phyloP scores from a whole-genome alignment of 306 rosid species.

The Notholithocarpus densiflorus region DNA sequence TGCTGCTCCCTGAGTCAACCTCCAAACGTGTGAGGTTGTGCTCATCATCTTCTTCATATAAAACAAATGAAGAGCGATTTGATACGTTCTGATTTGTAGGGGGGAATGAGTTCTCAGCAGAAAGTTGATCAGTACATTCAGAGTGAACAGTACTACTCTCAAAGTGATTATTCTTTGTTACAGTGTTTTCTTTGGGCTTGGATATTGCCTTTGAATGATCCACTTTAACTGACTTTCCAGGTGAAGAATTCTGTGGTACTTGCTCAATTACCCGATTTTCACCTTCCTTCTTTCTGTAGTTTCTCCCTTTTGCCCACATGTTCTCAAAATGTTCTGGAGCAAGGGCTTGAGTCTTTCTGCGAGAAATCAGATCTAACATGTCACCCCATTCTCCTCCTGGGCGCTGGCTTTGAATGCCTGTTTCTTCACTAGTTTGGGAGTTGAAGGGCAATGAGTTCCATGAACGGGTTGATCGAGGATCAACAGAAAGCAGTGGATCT shows the following conservation, averaged over 20 bases:
- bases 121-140: constrained; percentile 31
- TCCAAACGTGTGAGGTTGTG: constrained; percentile 34
- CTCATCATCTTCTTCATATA: constrained; percentile 46
- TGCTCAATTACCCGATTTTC: constrained; percentile 50
- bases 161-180: constrained; percentile 37
- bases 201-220: constrained; percentile 39
- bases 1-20: constrained; percentile 61
- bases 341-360: constrained; percentile 81
- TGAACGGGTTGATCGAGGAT: constrained; percentile 67
- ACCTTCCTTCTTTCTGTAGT: constrained; percentile 60
- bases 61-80: constrained; percentile 30
- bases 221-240: constrained; percentile 37
- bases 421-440: constrained; percentile 48
- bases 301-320: constrained; percentile 87
- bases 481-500: constrained; percentile 83
- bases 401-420: constrained; percentile 37
- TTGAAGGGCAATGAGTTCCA: constrained; percentile 60
- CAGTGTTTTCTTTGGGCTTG: constrained; percentile 40
- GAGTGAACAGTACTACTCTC: constrained; percentile 40
- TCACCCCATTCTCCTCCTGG: constrained; percentile 95
- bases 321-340: constrained; percentile 97
- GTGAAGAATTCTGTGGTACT: constrained; percentile 35
- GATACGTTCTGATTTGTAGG: constrained; percentile 35
- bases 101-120: constrained; percentile 28
- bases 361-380: constrained; percentile 76